Percentiles rank a stretch among this genome's conserved stretches.
These are phyloP conservation scores for Tieghemostelium lacteum DNA, from an alignment of 78 protist genomes.

Conservation along the genomic window DNA sequence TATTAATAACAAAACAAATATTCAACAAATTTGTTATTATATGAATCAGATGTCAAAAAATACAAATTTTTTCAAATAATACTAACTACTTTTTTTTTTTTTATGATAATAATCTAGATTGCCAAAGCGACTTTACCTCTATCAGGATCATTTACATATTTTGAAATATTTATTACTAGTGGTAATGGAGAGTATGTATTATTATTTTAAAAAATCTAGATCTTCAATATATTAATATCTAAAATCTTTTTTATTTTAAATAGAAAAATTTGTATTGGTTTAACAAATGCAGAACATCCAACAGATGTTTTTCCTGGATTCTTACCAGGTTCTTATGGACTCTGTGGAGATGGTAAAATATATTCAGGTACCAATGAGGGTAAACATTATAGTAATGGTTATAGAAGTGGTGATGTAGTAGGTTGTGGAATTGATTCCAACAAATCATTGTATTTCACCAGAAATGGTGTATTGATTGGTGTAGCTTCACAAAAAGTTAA, in stretches of 20 bases:
- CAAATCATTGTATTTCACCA: conserved; percentile 47
- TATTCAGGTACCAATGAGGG: conserved; percentile 25
- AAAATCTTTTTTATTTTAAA: background rate
- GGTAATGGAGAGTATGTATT: conserved; percentile 39
- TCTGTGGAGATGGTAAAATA: conserved; percentile 63
- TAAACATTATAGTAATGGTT: conserved; percentile 30
- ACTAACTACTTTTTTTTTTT: background rate
- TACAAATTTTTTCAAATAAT: background rate
- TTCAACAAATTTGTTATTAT: background rate
- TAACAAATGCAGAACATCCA: conserved; percentile 48
- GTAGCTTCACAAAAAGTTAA: conserved; percentile 27
- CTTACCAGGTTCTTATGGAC: conserved; percentile 42
- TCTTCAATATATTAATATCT: background rate
- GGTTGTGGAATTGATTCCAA: conserved; percentile 55
- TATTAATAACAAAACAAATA: background rate
- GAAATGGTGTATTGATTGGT: conserved; percentile 42
- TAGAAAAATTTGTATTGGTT: conserved; percentile 70
- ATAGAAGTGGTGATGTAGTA: conserved; percentile 35
- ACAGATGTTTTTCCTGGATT: conserved; percentile 44
- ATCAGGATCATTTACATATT: conserved; percentile 57
- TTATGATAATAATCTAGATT: too few relatives aligned
- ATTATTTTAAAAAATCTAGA: background rate
- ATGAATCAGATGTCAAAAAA: background rate
- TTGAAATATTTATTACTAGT: conserved; percentile 45
- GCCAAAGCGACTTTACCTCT: conserved; percentile 48